Percentiles rank a stretch among this genome's conserved stretches.
phyloP scores from a whole-genome alignment of 2,329 filamentous ascomycete species.

The Pseudocercospora vitis region DNA sequence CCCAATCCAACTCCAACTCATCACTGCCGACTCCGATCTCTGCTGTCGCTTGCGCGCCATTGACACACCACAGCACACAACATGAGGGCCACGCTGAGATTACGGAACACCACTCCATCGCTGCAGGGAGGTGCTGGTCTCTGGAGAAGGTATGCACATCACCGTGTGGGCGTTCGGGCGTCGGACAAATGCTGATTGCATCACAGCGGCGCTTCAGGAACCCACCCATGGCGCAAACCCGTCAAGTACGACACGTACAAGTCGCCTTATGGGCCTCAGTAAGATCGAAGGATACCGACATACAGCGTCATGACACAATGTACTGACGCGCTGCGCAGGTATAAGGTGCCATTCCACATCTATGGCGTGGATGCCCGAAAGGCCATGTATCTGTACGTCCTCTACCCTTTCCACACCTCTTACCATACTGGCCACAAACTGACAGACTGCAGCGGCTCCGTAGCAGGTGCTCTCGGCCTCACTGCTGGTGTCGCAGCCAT shows the following conservation, averaged over 20 bases:
- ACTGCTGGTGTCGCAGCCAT: slow-evolving; percentile 59
- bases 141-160: slow-evolving; percentile 7
- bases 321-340: slow-evolving; percentile 41
- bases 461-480: slow-evolving; percentile 58
- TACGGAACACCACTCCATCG: slow-evolving; percentile 20
- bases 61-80: slow-evolving; percentile 17
- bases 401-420: slow-evolving; percentile 27
- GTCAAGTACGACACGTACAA: slow-evolving; percentile 52
- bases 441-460: slow-evolving; percentile 42
- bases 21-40: not conserved
- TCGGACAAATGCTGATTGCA: not conserved
- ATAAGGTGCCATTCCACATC: slow-evolving; percentile 51
- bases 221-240: slow-evolving; percentile 39
- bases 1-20: too few relatives aligned
- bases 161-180: not conserved
- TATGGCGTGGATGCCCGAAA: slow-evolving; percentile 41
- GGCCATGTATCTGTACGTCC: slow-evolving; percentile 12
- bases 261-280: slow-evolving; percentile 61
- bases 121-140: slow-evolving; percentile 20
- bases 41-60: slow-evolving; percentile 7
- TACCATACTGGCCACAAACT: not conserved
- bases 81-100: slow-evolving; percentile 36
- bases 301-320: not conserved
- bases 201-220: slow-evolving; percentile 18
- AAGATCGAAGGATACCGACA: slow-evolving; percentile 32